Evolutionary conservation across 192 early-diverging fungal species (phyloP).

Genomic region (Umbelopsis vinacea): DNA sequence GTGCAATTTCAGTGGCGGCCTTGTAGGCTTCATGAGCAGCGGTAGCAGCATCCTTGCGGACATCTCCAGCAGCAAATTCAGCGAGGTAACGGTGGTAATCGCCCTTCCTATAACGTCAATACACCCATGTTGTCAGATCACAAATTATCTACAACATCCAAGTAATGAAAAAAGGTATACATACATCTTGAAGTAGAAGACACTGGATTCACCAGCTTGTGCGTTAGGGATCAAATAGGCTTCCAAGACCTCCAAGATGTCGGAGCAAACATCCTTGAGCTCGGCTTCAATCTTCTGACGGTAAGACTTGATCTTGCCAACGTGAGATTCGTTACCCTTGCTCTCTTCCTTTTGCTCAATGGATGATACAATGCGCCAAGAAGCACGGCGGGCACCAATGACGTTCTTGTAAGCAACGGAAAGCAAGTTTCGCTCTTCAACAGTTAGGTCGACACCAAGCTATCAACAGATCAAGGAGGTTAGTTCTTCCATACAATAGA

Average conservation of each 20-base stretch:
- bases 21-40: slow-evolving; percentile 90
- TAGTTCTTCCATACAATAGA: background rate
- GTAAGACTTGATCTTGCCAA: slow-evolving; percentile 87
- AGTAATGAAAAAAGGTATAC: slow-evolving; percentile 56
- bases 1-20: slow-evolving; percentile 88
- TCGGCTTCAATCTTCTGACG: slow-evolving; percentile 91
- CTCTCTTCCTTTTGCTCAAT: slow-evolving; percentile 98
- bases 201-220: slow-evolving; percentile 91
- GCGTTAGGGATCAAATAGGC: slow-evolving; percentile 88
- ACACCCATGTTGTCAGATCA: slow-evolving; percentile 39
- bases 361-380: slow-evolving; percentile 98
- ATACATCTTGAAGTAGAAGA: slow-evolving; percentile 99
- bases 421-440: slow-evolving; percentile 84
- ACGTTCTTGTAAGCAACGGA: slow-evolving; percentile 90
- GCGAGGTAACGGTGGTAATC: slow-evolving; percentile 98
- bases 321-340: slow-evolving; percentile 90
- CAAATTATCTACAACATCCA: slow-evolving; percentile 55
- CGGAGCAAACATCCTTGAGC: slow-evolving; percentile 89
- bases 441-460: slow-evolving; percentile 81
- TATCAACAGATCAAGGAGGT: slow-evolving; percentile 30
- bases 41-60: slow-evolving; percentile 77
- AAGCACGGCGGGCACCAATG: slow-evolving; percentile 96
- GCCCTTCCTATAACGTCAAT: slow-evolving; percentile 64
- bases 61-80: slow-evolving; percentile 86
- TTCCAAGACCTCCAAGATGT: slow-evolving; percentile 87